A percentile compares a stretch with the other conserved stretches of the same genome.
Evolutionary conservation across 2,329 filamentous ascomycete species (phyloP).

Genomic region (Colletotrichum filicis): DNA sequence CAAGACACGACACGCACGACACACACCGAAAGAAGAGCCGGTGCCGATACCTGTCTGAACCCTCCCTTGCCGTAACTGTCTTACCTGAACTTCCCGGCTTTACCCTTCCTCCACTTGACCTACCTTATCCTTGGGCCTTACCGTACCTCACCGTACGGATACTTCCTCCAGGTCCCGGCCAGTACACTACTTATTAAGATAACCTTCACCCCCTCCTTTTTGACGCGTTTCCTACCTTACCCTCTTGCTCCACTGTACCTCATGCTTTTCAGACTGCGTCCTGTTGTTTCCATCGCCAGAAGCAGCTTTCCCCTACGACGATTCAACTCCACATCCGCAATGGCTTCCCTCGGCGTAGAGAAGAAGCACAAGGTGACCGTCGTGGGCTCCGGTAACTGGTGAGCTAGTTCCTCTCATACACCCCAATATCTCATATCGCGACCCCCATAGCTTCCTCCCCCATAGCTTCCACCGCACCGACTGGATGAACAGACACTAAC

Average conservation of each 20-base stretch:
- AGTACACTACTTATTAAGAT: constrained; percentile 12
- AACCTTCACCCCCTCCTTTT: constrained; percentile 19
- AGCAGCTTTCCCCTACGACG: constrained; percentile 26
- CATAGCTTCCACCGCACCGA: neutral
- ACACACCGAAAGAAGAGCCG: constrained; percentile 5
- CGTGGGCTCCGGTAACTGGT: constrained; percentile 97
- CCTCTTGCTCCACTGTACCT: constrained; percentile 4
- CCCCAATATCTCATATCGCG: neutral
- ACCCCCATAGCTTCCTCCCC: neutral
- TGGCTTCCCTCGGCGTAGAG: constrained; percentile 56
- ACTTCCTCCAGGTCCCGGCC: neutral
- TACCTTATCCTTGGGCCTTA: neutral
- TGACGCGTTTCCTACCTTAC: neutral
- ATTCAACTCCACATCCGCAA: constrained; percentile 33
- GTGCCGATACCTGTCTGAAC: constrained; percentile 19
- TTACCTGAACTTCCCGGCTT: neutral
- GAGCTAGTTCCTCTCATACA: constrained; percentile 41
- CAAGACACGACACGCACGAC: constrained; percentile 18
- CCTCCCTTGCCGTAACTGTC: constrained; percentile 29
- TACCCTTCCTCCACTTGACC: neutral
- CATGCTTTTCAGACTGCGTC: constrained; percentile 35
- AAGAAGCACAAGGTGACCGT: constrained; percentile 94
- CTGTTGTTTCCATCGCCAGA: constrained; percentile 28
- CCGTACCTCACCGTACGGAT: no score
- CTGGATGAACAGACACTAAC: neutral